Percentiles rank a stretch among this genome's conserved stretches.
Evolutionary conservation across 1,139 yeast species (phyloP).

Genomic region (Taphrina deformans): DNA sequence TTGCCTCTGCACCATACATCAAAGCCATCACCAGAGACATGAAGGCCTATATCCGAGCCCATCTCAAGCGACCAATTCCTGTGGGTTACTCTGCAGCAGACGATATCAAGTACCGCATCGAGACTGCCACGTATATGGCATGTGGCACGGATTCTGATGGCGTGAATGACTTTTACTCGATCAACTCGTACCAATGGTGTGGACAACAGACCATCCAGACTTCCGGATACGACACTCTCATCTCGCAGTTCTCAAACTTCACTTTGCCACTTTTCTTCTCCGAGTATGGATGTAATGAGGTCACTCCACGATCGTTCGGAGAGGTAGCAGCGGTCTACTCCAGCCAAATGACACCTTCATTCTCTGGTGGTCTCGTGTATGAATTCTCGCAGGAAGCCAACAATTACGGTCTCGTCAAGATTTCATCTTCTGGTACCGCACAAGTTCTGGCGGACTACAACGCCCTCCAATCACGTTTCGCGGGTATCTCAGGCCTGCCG

Average conservation of each 20-base stretch:
- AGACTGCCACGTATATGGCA: constrained; percentile 77
- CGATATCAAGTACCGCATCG: constrained; percentile 66
- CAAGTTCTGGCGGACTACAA: constrained; percentile 56
- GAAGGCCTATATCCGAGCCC: constrained; percentile 71
- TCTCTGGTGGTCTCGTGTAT: constrained; percentile 78
- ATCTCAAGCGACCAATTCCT: constrained; percentile 69
- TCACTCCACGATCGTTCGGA: constrained; percentile 61
- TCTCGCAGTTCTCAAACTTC: constrained; percentile 61
- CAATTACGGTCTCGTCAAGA: constrained; percentile 71
- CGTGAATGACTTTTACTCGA: constrained; percentile 76
- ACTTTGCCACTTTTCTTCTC: constrained; percentile 81
- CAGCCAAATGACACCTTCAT: constrained; percentile 53
- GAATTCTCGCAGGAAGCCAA: constrained; percentile 71
- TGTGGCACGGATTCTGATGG: constrained; percentile 60
- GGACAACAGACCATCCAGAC: constrained; percentile 61
- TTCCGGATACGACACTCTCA: constrained; percentile 69
- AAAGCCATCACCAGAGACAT: constrained; percentile 91
- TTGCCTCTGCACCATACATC: constrained; percentile 62
- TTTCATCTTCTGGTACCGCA: constrained; percentile 42
- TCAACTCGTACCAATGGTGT: constrained; percentile 91
- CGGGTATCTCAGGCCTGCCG: constrained; percentile 44
- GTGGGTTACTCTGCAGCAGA: constrained; percentile 95
- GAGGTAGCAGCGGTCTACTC: constrained; percentile 61
- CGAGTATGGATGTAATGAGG: constrained; percentile 69
- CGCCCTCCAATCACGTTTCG: constrained; percentile 57